Evolutionary conservation across 805 yeast species (phyloP), one percentile per base, ranked within the genome.

Genomic region (Candida maesae): DNA sequence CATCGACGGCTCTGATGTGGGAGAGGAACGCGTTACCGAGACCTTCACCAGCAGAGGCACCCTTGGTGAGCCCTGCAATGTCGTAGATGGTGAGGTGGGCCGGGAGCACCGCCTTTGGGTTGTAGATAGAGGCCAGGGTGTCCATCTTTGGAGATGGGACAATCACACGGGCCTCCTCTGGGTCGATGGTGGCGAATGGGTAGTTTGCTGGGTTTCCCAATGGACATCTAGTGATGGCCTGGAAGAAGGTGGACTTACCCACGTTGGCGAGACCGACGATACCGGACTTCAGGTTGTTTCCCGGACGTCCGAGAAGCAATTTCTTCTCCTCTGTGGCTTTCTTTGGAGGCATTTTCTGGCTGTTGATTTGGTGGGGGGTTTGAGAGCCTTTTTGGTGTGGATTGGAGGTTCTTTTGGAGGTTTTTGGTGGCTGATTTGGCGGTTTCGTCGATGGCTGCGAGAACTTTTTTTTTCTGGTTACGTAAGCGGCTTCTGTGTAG

Each of bases 111-210:
- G 84, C 76, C 58, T 87, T 84, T 46, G 97, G 91, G 61, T 77
- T 74, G 74, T 88, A 93, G 57, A 84, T 67, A 38, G 76, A 76
- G 56, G 77, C 74, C 39, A 93, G 74, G 47, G 73, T 76, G 57
- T 91, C 95, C 58, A 93, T 80, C 64, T 95, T 80, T 47, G 84
- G 77, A 46, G 95, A 86, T 56, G 96, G 96, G 46, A 93, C 98
- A 52, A 81, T 79, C 41, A 91, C 96, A 63, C 95, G 80, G 35
- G 98, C 96, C 71, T 91, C 96, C 70, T 93, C 98, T 40, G 99
- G 98, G 55, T 91, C 96, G 67, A 89, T 89, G 42, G 99, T 91
- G 32, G 99, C 99, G 63, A 88, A 91, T 19, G 99, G 99, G 65
- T 90, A 91, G 66, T 91, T 91, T 44, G 98, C 99, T 42, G 99